Evolutionary conservation across 2,329 filamentous ascomycete species (phyloP).

Genomic region (Paecilomyces variotii): DNA sequence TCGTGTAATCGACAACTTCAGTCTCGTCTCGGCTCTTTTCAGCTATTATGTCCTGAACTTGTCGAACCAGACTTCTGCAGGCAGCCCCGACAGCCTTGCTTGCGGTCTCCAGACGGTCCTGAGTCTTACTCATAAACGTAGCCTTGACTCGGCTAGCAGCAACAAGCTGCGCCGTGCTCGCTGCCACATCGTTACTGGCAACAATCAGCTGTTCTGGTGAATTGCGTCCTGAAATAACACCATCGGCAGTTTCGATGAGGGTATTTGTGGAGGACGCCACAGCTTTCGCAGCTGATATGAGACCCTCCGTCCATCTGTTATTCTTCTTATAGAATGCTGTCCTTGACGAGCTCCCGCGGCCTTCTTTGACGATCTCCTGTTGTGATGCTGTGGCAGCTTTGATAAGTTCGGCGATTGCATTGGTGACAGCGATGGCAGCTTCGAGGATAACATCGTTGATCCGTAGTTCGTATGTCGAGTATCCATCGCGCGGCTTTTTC

Average conservation of each 20-base stretch:
- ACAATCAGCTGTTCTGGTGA: conserved; percentile 96
- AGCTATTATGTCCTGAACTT: conserved; percentile 91
- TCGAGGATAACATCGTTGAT: conserved; percentile 94
- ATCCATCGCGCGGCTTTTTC: conserved; percentile 93
- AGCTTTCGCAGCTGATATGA: conserved; percentile 95
- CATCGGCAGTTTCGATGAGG: conserved; percentile 95
- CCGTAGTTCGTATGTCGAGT: conserved; percentile 90
- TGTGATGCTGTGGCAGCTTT: conserved; percentile 89
- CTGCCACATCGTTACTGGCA: conserved; percentile 92
- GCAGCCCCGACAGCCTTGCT: conserved; percentile 88
- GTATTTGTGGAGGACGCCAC: conserved; percentile 90
- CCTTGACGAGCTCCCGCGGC: conserved; percentile 74
- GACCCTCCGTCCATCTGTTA: conserved; percentile 96
- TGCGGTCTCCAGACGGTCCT: conserved; percentile 82
- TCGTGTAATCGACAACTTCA: conserved; percentile 77
- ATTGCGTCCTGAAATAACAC: conserved; percentile 84
- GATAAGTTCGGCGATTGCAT: conserved; percentile 87
- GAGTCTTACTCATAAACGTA: conserved; percentile 94
- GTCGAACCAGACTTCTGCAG: conserved; percentile 77
- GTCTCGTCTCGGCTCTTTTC: conserved; percentile 70
- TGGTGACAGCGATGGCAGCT: conserved; percentile 86
- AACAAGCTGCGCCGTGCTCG: conserved; percentile 91
- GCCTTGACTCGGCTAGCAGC: conserved; percentile 95
- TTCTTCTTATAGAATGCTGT: conserved; percentile 99
- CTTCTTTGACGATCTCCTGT: conserved; percentile 92